Conservation (phyloP, 1,284 basidiomycete species). For the Vanrija humicola region DNA sequence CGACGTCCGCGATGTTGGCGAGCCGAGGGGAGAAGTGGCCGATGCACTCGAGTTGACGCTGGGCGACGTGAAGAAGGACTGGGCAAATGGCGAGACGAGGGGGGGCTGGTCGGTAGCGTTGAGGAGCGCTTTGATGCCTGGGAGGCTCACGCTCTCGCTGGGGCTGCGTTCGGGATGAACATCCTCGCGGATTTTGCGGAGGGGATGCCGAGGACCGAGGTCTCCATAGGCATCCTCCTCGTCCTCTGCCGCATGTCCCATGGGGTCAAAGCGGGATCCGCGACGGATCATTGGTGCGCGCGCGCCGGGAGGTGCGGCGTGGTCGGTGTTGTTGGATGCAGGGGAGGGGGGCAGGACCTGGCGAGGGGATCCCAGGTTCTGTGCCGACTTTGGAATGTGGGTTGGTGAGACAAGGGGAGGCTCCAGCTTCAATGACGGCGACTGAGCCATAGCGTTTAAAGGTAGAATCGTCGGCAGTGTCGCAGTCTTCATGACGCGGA, state of each 20-base stretch:
- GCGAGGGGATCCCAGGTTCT: background rate
- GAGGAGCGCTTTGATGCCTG: slow-evolving; percentile 33
- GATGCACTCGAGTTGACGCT: slow-evolving; percentile 27
- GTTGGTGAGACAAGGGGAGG: background rate
- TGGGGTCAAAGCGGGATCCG: slow-evolving; percentile 39
- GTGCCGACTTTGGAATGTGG: background rate
- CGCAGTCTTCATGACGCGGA: background rate
- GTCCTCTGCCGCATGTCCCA: slow-evolving; percentile 32
- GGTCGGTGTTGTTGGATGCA: no score
- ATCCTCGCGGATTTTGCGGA: slow-evolving; percentile 37
- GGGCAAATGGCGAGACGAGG: slow-evolving; percentile 17
- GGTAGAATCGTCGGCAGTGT: background rate
- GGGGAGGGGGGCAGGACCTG: background rate
- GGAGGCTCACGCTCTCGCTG: slow-evolving; percentile 26
- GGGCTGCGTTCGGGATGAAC: slow-evolving; percentile 6
- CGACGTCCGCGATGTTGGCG: slow-evolving; percentile 36
- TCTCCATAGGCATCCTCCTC: slow-evolving; percentile 38
- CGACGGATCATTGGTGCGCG: slow-evolving; percentile 20
- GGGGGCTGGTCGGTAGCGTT: slow-evolving; percentile 17
- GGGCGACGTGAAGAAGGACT: slow-evolving; percentile 22
- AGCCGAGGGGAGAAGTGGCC: slow-evolving; percentile 33
- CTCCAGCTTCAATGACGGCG: background rate
- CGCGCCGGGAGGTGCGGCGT: slow-evolving; percentile 12
- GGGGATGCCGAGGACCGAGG: slow-evolving; percentile 36
- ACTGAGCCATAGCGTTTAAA: slow-evolving; percentile 1